A percentile compares a stretch with the other conserved stretches of the same genome.
Evolutionary conservation across 2,329 filamentous ascomycete genomes (phyloP).

Genomic region (Ceratocystis colombiana): DNA sequence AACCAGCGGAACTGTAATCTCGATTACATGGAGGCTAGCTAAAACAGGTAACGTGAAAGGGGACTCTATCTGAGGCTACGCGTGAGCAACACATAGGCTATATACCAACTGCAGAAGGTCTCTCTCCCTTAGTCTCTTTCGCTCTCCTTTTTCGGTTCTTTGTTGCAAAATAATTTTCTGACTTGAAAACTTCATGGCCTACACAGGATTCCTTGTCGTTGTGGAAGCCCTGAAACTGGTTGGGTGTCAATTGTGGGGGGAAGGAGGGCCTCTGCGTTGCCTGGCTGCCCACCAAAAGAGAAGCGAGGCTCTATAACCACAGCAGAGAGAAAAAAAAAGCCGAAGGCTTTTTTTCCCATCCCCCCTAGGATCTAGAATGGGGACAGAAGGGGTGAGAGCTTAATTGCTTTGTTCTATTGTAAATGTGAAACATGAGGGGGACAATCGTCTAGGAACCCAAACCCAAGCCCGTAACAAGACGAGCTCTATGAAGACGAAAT

Average conservation of each 20-base stretch:
- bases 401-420: conserved; percentile 3
- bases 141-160: not conserved
- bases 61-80: not conserved
- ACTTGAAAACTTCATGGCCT: not conserved
- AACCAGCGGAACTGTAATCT: not conserved
- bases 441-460: not conserved
- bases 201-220: not conserved
- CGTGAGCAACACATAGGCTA: not conserved
- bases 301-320: not conserved
- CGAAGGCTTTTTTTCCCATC: not conserved
- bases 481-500: not conserved
- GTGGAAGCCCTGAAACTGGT: conserved; percentile 4
- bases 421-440: conserved; percentile 1
- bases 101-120: not conserved
- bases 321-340: not conserved
- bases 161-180: not conserved
- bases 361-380: not conserved
- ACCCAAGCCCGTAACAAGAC: not conserved
- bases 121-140: not conserved
- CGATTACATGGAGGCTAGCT: not conserved
- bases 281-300: not conserved
- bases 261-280: not conserved
- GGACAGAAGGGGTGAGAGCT: too few relatives aligned
- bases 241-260: conserved; percentile 3
- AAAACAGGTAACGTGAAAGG: not conserved